Evolutionary conservation across 2,329 filamentous ascomycete species (phyloP).

Genomic region (Colletotrichum camelliae): DNA sequence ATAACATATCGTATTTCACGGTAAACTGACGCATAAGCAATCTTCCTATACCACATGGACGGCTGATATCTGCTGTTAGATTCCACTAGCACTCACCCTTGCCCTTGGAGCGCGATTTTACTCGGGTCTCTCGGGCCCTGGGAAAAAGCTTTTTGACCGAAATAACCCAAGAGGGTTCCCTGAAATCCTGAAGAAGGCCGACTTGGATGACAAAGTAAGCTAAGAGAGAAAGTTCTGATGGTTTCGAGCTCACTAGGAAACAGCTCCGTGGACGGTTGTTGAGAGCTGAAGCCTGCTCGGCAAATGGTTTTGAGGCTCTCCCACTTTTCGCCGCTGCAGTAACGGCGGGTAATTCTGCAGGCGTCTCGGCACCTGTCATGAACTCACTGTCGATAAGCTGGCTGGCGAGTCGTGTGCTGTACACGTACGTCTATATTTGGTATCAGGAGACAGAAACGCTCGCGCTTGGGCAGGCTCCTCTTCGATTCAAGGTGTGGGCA

Average conservation of each 20-base stretch:
- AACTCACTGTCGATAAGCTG: neutral
- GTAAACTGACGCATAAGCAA: neutral
- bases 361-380: neutral
- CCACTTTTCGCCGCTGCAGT: neutral
- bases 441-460: neutral
- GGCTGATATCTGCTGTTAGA: neutral
- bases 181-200: neutral
- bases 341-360: neutral
- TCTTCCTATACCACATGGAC: neutral
- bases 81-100: neutral
- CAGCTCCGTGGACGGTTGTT: neutral
- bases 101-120: neutral
- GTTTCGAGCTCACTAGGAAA: neutral
- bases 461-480: neutral
- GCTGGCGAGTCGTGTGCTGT: neutral
- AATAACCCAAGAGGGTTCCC: neutral
- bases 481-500: neutral
- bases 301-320: neutral
- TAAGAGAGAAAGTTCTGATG: rapidly evolving
- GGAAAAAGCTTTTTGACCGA: neutral
- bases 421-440: neutral
- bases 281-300: neutral
- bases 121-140: neutral
- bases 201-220: neutral
- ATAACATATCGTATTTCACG: neutral